phyloP scores from a whole-genome alignment of 176 grass and related monocot genomes.

The Calamus simplicifolius region DNA sequence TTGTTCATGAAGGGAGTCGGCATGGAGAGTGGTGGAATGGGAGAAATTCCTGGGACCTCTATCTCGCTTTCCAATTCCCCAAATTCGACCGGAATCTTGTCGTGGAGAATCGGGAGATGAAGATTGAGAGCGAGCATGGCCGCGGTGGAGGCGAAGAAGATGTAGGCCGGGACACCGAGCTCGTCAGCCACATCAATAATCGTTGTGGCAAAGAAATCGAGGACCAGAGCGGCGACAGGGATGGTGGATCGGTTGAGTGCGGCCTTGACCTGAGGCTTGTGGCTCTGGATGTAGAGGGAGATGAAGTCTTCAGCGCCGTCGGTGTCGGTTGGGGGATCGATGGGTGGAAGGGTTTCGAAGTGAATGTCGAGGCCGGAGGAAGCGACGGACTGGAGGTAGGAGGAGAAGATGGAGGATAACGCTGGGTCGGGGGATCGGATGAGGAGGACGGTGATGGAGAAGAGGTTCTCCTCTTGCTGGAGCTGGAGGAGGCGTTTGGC shows the following conservation, averaged over 20 bases:
- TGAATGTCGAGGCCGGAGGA: constrained; percentile 30
- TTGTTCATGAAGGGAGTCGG: constrained; percentile 29
- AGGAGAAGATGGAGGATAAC: constrained; percentile 15
- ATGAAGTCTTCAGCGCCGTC: constrained; percentile 38
- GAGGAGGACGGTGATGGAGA: constrained; percentile 42
- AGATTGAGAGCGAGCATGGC: constrained; percentile 32
- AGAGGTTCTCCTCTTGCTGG: background rate
- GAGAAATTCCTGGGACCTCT: constrained; percentile 34
- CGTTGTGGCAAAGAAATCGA: constrained; percentile 55
- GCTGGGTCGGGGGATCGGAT: constrained; percentile 20
- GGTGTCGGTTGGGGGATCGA: constrained; percentile 10
- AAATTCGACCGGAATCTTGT: constrained; percentile 18
- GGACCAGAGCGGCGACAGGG: constrained; percentile 19
- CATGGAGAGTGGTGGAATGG: constrained; percentile 18
- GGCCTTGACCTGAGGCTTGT: constrained; percentile 34
- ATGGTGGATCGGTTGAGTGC: constrained; percentile 20
- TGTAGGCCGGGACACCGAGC: constrained; percentile 35
- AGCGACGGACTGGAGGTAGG: constrained; percentile 28
- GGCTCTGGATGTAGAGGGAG: constrained; percentile 28
- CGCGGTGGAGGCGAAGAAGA: constrained; percentile 44
- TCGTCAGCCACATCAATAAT: constrained; percentile 31
- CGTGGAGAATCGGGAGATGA: constrained; percentile 26
- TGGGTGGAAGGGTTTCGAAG: constrained; percentile 41
- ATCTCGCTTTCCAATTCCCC: constrained; percentile 16
- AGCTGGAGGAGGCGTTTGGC: constrained; percentile 43